Evolutionary conservation across 139 green algal species (phyloP), one percentile per base, ranked within the genome.

Genomic region (Volvox reticuliferus): DNA sequence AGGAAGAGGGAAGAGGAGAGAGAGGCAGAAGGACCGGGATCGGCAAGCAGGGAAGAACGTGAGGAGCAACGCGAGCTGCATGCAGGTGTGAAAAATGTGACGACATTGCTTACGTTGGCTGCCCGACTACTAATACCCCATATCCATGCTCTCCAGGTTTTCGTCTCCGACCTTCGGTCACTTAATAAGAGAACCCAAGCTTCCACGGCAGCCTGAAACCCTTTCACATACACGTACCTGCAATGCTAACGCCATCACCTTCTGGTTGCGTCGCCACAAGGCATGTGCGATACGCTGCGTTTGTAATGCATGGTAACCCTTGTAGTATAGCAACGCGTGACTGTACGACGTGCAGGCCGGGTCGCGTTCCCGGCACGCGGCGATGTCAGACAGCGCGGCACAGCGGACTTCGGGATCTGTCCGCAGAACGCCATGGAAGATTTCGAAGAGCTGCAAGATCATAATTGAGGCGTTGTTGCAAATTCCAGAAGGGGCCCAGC

Each of bases 261-360:
- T 91, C 87, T 97, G 95, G 1, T 97, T 97, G 0, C 91, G 75
- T 0, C 93, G 76, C 97, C 98, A 99, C 71, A 99, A 92, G 33
- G 94, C 89, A 90, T 99, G 97, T 16, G 97, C 97, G 36, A 99
- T 97, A 69, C 98, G 95, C 81, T 99, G 97, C 30, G 96, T 93
- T 94, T 99, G 97, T 1, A 99, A 90, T 0, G 98, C 97, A 76
- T 99, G 98, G 91, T 97, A 99, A 67, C 98, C 98, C 93, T 99
- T 99, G 94, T 97, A 99, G 96, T 99, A 99, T 20, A 99, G 95
- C 79, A 99, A 90, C 0, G 95, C 97, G 44, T 95, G 91, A 2
- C 88, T 95, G 82, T 97, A 98, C 1, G 89, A 93, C 3, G 95
- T 93, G 93, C 98, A 99, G 13, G 98, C 98, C 1, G 98, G 97